Evolutionary conservation across 768 basidiomycete species (phyloP).

Genomic region (Collybia sordida): DNA sequence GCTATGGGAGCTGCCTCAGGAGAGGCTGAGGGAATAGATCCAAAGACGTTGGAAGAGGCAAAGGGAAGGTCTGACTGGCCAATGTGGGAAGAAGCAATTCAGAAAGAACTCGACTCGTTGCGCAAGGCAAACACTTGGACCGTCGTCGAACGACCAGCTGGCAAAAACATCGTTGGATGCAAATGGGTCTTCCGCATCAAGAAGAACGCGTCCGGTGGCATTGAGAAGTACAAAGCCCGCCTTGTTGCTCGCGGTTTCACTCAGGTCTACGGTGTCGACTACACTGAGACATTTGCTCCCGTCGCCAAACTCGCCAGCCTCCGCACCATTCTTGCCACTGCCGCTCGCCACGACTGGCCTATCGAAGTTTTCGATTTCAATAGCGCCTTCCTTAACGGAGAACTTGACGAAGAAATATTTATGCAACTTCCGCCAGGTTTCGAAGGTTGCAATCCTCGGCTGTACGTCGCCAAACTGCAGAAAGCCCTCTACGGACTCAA

Average conservation of each 20-base stretch:
- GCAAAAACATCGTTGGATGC: constrained; percentile 15
- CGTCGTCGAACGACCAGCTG: constrained; percentile 7
- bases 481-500: constrained; percentile 18
- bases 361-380: constrained; percentile 21
- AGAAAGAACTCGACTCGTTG: constrained; percentile 17
- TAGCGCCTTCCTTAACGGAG: constrained; percentile 20
- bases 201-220: constrained; percentile 13
- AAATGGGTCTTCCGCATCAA: constrained; percentile 18
- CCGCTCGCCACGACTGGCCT: constrained; percentile 8
- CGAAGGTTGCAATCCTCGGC: constrained; percentile 1
- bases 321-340: constrained; percentile 21
- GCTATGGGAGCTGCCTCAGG: constrained; percentile 2
- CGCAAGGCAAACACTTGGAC: constrained; percentile 15
- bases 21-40: constrained; percentile 12
- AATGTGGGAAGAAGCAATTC: constrained; percentile 16
- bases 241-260: constrained; percentile 26
- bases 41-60: constrained; percentile 12
- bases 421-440: constrained; percentile 17
- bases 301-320: constrained; percentile 15
- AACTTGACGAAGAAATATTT: constrained; percentile 23
- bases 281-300: constrained; percentile 20
- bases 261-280: constrained; percentile 36
- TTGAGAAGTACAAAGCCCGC: constrained; percentile 30
- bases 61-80: constrained; percentile 11
- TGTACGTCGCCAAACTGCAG: constrained; percentile 1